Conservation (phyloP, 2,329 filamentous ascomycete species). For the Chaetomium sp. region DNA sequence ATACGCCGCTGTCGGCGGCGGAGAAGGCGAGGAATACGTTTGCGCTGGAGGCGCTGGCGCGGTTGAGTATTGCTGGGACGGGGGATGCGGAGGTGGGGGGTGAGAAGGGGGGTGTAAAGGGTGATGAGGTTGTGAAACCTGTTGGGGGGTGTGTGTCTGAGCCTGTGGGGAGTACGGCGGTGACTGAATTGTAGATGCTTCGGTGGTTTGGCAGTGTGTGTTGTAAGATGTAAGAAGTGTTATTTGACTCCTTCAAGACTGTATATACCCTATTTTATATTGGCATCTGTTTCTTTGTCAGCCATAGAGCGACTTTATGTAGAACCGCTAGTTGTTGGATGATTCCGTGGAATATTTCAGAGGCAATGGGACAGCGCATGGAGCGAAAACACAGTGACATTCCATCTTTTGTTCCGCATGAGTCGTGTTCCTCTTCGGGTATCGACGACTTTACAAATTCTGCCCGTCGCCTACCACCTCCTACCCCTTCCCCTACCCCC, state of each 20-base stretch:
- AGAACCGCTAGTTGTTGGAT: neutral
- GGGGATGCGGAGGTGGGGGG: neutral
- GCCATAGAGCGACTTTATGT: neutral
- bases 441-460: conserved; percentile 3
- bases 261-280: neutral
- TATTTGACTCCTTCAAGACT: neutral
- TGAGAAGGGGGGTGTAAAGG: neutral
- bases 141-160: neutral
- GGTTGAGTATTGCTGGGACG: conserved; percentile 26
- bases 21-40: conserved; percentile 31
- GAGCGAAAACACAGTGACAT: neutral
- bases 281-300: neutral
- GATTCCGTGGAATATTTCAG: neutral
- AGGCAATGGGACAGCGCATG: neutral
- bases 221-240: neutral
- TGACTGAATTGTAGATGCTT: neutral
- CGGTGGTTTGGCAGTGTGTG: neutral
- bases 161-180: neutral
- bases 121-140: neutral
- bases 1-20: conserved; percentile 34
- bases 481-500: conserved; percentile 39
- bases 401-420: neutral
- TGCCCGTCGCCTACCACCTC: conserved; percentile 16
- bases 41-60: conserved; percentile 30
- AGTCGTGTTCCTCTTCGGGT: neutral